Percentiles rank a stretch among this genome's conserved stretches.
Evolutionary conservation across 805 yeast genomes (phyloP).

Genomic region (Saccharomycopsis fibuligera): DNA sequence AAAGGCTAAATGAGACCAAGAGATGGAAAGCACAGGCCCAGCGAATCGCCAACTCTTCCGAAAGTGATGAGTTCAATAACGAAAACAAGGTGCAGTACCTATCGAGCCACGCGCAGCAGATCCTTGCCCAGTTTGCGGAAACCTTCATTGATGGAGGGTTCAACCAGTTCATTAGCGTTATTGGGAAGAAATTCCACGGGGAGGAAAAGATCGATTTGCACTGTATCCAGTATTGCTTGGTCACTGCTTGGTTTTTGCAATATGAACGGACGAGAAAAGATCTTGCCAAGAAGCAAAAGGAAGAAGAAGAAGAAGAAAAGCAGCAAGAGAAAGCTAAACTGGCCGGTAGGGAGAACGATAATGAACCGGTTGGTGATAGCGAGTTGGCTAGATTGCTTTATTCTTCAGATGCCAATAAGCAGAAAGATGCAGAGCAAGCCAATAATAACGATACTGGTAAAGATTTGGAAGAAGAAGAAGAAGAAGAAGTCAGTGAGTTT

Average conservation of each 20-base stretch:
- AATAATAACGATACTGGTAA: constrained; percentile 3
- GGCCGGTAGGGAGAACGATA: too few species aligned
- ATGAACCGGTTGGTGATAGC: not conserved
- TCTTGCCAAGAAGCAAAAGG: constrained; percentile 1
- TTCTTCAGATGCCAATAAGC: not conserved
- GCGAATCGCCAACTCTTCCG: constrained; percentile 11
- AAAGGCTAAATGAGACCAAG: constrained; percentile 60
- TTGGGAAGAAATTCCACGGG: constrained; percentile 32
- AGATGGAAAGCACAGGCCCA: constrained; percentile 47
- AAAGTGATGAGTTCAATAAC: constrained; percentile 21
- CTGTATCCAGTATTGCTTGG: constrained; percentile 25
- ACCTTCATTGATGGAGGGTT: constrained; percentile 71
- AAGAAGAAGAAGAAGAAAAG: constrained; percentile 20
- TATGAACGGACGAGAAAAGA: constrained; percentile 45
- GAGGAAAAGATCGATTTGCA: constrained; percentile 22
- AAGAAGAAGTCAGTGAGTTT: constrained; percentile 30
- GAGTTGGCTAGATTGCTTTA: not conserved
- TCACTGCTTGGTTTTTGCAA: constrained; percentile 62
- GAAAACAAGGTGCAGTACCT: constrained; percentile 26
- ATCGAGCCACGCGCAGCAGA: constrained; percentile 27
- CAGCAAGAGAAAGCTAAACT: constrained; percentile 19
- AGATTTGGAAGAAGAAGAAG: constrained; percentile 18
- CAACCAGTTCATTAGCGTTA: constrained; percentile 52
- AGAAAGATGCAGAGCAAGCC: not conserved
- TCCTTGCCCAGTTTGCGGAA: constrained; percentile 40